Base-by-base conservation (phyloP, 345 rosid genomes). In the Eucalyptus pauciflora region DNA sequence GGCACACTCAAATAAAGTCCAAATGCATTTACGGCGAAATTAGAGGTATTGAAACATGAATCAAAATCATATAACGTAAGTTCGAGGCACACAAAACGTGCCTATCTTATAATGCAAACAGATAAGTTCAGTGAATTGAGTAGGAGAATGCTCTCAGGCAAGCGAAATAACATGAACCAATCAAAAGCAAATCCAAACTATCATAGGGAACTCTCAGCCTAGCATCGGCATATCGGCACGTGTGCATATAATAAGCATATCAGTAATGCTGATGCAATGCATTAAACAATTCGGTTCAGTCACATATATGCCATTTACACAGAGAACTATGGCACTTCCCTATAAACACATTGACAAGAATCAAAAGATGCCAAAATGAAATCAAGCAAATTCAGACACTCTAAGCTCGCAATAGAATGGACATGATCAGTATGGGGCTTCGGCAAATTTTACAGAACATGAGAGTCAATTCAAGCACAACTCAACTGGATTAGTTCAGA, bases 21-120 rank as follows among this genome's bases (percentile, higher is more conserved):
- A 62, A 29, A 29, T 62, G 16, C 37, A 62, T 62, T 29, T 13
- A 29, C 18, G 33, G 71, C 15, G 13, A 62, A 62, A 62, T 0
- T 62, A 0, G 14, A 27, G 33, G 33, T 29, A 29, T 62, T 62
- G 0, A 29, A 62, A 62, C 71, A 0, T 0, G 11, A 62, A 62
- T 13, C 37, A 27, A 62, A 56, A 62, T 29, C 71, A 62, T 62
- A 29, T 5, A 62, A 62, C 0, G 5, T 62, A 62, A 62, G 33
- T 0, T 13, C 8, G 1, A 60, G 0, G 6, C 69, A 62, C 16
- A 62, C 33, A 60, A 62, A 27, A 60, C 31, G 3, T 27, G 69
- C 3, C 33, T 13, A 12, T 27, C 15, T 60, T 60, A 62, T 29
- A 13, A 62, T 62, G 33, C 71, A 62, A 62, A 62, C 27, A 62